Evolutionary conservation across 2,329 filamentous ascomycete genomes (phyloP), one percentile per base, ranked within the genome.

Genomic region (Penicillium oxalicum): DNA sequence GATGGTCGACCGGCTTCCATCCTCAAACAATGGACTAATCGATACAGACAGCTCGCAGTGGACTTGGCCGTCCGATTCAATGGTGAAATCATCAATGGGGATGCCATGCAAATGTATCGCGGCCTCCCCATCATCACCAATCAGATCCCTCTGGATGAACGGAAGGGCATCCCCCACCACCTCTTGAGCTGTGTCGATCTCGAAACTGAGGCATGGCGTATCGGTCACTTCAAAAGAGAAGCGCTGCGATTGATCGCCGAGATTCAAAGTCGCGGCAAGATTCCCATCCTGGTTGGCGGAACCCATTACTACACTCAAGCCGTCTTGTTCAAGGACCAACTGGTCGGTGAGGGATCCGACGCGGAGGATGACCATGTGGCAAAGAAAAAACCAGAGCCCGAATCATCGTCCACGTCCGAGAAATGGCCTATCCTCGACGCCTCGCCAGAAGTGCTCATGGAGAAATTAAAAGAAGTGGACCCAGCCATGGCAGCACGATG

Each of bases 81-180:
- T 68, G 93, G 94, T 63, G 93, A 98, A 69, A 81, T 98, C 45
- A 90, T 98, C 72, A 98, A 98, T 65, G 88, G 88, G 40, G 93
- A 98, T 75, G 93, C 93, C 35, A 95, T 98, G 90, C 93, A 98
- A 67, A 83, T 98, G 72, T 98, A 98, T 68, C 79, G 81, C 45
- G 93, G 93, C 2, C 74, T 98, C 38, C 90, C 93, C 4, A 85
- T 97, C 55, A 91, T 97, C 59, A 98, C 93, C 26, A 98, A 98
- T 69, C 95, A 97, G 66, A 87, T 97, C 50, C 81, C 87, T 0
- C 45, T 64, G 0, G 77, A 82, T 18, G 91, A 97, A 66, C 84
- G 83, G 61, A 80, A 85, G 52, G 88, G 86, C 8, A 77, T 98
- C 9, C 86, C 87, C 4, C 93, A 98, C 65, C 91, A 98, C 68